Conservation (phyloP, 805 yeast species). For the Lipomyces japonicus region DNA sequence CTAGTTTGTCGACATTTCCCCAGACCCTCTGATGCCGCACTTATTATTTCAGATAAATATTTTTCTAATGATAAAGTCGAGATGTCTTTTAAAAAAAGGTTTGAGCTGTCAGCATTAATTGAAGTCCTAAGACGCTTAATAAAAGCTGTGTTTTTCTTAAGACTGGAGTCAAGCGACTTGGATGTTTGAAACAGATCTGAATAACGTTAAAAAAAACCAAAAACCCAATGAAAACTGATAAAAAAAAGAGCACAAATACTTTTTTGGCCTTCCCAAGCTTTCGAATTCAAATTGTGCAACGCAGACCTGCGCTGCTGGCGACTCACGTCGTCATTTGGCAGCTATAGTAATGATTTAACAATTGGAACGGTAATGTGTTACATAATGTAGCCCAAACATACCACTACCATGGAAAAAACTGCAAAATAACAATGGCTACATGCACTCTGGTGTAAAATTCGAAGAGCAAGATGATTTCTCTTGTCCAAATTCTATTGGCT, state of each 20-base stretch:
- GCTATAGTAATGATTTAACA: constrained; percentile 1
- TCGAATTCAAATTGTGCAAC: constrained; percentile 42
- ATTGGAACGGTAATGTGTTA: no score
- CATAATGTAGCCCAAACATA: no score
- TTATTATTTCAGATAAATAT: constrained; percentile 65
- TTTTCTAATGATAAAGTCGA: constrained; percentile 61
- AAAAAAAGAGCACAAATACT: constrained; percentile 31
- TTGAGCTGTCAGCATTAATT: constrained; percentile 50
- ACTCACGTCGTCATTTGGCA: constrained; percentile 8
- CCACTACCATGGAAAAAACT: no score
- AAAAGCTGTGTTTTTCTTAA: constrained; percentile 76
- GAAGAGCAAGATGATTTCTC: no score
- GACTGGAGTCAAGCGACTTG: constrained; percentile 56
- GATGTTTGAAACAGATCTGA: constrained; percentile 22
- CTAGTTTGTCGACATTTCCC: constrained; percentile 49
- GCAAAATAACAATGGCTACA: no score
- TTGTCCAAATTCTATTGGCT: no score
- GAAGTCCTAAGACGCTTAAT: constrained; percentile 63
- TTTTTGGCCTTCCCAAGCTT: constrained; percentile 54
- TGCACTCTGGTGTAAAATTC: no score
- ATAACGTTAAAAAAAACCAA: neutral
- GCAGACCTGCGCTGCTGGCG: constrained; percentile 31
- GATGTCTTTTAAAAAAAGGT: constrained; percentile 57
- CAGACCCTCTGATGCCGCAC: constrained; percentile 62
- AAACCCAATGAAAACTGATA: neutral